Percentiles rank a stretch among this genome's conserved stretches.
phyloP scores from a whole-genome alignment of 768 basidiomycete genomes.

The Xerocomus potaroensis region DNA sequence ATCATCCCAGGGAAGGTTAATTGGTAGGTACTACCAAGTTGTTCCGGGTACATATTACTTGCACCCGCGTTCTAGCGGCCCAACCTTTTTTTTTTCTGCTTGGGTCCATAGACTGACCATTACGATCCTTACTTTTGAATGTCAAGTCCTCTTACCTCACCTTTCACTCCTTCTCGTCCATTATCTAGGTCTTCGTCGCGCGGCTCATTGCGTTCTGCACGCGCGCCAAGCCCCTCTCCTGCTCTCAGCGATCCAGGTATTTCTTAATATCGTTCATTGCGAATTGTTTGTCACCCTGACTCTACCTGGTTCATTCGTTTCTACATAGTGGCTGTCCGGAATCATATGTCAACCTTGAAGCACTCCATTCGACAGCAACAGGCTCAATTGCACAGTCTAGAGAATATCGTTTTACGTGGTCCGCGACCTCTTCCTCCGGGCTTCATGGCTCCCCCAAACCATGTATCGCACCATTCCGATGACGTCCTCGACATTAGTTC shows the following conservation, averaged over 20 bases:
- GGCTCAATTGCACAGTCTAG: slow-evolving; percentile 68
- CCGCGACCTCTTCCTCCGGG: slow-evolving; percentile 54
- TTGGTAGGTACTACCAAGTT: no score
- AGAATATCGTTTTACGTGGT: slow-evolving; percentile 61
- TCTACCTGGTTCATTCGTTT: slow-evolving; percentile 25
- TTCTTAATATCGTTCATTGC: slow-evolving; percentile 25
- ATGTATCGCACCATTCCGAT: slow-evolving; percentile 32
- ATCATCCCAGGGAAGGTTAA: slow-evolving; percentile 8
- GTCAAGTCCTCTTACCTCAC: slow-evolving; percentile 32
- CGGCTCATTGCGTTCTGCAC: slow-evolving; percentile 42
- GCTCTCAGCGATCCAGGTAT: slow-evolving; percentile 66
- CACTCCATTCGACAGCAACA: slow-evolving; percentile 82
- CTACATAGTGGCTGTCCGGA: slow-evolving; percentile 63
- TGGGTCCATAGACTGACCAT: slow-evolving; percentile 17
- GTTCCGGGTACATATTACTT: neutral
- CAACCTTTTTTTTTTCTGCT: slow-evolving; percentile 2
- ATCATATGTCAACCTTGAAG: slow-evolving; percentile 76
- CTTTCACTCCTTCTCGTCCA: slow-evolving; percentile 33
- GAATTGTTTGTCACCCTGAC: slow-evolving; percentile 20
- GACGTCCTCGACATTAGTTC: slow-evolving; percentile 32
- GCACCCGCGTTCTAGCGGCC: slow-evolving; percentile 4
- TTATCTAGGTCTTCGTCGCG: slow-evolving; percentile 48
- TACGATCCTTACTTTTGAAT: slow-evolving; percentile 31
- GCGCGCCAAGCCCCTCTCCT: slow-evolving; percentile 51
- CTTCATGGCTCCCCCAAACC: slow-evolving; percentile 38